Evolutionary conservation across 208 protist species (phyloP).

Genomic region (Zelonia costaricensis): DNA sequence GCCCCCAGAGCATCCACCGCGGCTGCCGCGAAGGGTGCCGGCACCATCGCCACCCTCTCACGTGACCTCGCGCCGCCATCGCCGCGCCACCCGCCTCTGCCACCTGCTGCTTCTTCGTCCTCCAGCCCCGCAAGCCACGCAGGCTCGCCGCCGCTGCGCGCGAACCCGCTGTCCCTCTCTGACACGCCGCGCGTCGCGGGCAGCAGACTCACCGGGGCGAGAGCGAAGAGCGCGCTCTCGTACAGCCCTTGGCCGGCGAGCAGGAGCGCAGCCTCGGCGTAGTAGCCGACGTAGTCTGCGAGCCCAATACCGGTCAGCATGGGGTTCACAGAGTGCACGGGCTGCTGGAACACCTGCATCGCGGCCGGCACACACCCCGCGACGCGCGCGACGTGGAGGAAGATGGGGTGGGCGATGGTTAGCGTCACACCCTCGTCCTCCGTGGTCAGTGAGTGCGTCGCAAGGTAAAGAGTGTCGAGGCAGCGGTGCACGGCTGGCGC

Average conservation of each 20-base stretch:
- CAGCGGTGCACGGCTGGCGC: conserved; percentile 3
- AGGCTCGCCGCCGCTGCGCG: not conserved
- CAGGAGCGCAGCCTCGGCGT: conserved; percentile 45
- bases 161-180: not conserved
- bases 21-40: no score
- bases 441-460: not conserved
- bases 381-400: conserved; percentile 27
- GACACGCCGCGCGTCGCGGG: not conserved
- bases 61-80: not conserved
- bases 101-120: not conserved
- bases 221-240: conserved; percentile 35
- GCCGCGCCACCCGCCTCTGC: not conserved
- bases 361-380: conserved; percentile 22
- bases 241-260: conserved; percentile 32
- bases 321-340: conserved; percentile 33
- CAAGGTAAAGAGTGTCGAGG: conserved; percentile 8
- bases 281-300: conserved; percentile 48
- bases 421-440: not conserved
- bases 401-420: conserved; percentile 29
- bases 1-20: not conserved
- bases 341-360: conserved; percentile 41
- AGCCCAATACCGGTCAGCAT: conserved; percentile 38
- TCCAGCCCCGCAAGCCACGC: not conserved
- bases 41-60: no score
- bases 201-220: conserved; percentile 26